Evolutionary conservation across 2,329 filamentous ascomycete genomes (phyloP), one percentile per base, ranked within the genome.

Genomic region (Akanthomyces dipterigenus): DNA sequence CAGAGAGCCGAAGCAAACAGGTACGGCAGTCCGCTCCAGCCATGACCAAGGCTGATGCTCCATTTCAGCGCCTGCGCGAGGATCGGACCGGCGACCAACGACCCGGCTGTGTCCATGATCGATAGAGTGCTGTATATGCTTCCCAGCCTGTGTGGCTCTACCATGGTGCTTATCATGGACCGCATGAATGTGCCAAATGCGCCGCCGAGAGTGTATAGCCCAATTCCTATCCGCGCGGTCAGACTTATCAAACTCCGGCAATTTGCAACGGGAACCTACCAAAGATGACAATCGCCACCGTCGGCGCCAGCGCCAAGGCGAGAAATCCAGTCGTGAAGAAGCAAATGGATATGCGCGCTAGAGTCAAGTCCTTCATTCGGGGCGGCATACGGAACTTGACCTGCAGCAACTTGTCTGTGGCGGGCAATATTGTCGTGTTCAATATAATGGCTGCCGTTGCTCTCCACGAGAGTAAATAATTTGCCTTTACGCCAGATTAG

Each of bases 151-250:
- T 11, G 55, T 22, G 55, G 43, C 55, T 58, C 55, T 28, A 50
- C 36, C 45, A 43, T 58, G 45, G 36, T 58, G 45, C 51, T 61
- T 18, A 61, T 51, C 51, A 61, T 49, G 16, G 59, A 61, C 20
- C 45, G 45, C 45, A 56, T 43, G 45, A 56, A 56, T 18, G 28
- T 61, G 43, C 40, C 42, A 49, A 61, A 61, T 22, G 51, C 59
- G 3, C 51, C 45, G 1, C 51, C 59, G n/a, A 61, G 51, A 34
- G 53, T 61, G 51, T 55, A 61, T 3, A 56, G n/a, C 1, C 20
- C 22, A 26, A 56, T n/a, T 11, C 51, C 59, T 61, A 16, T 20
- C 8, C 34, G 36, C 22, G 48, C 45, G n/a, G 6, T 45, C 36
- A 46, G 28, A n/a, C 20, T n/a, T 16, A 26, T 14, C 28, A 34